Evolutionary conservation across 1,139 yeast genomes (phyloP).

Genomic region (Saccharomyces hybrid): DNA sequence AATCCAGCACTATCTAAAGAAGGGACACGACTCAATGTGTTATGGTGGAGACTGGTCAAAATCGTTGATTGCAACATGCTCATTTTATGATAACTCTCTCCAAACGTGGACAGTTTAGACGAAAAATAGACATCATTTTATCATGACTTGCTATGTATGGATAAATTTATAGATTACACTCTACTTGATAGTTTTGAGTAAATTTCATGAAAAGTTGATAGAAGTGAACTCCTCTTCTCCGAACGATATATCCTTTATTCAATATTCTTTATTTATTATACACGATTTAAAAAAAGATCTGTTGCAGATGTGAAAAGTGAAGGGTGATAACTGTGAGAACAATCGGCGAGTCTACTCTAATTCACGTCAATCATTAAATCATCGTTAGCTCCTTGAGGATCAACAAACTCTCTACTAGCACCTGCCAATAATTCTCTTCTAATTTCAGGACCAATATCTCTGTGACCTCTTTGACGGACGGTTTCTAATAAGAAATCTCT

Average conservation of each 20-base stretch:
- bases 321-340: neutral
- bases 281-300: neutral
- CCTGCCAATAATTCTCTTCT: constrained; percentile 91
- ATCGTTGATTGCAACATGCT: constrained; percentile 62
- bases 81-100: constrained; percentile 79
- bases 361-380: constrained; percentile 29
- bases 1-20: constrained; percentile 45
- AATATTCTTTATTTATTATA: neutral
- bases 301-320: neutral
- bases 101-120: constrained; percentile 50
- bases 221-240: neutral
- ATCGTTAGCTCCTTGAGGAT: constrained; percentile 19
- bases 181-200: too few species aligned
- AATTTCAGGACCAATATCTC: constrained; percentile 85
- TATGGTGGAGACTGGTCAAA: constrained; percentile 88
- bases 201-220: neutral
- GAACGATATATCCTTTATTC: neutral
- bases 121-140: too few species aligned
- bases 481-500: constrained; percentile 89
- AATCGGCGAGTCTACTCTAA: constrained; percentile 1
- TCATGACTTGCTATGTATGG: neutral
- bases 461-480: constrained; percentile 82
- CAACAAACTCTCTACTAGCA: constrained; percentile 38
- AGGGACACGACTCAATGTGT: constrained; percentile 83
- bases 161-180: too few species aligned